Evolutionary conservation across 2,329 filamentous ascomycete genomes (phyloP), one percentile per base, ranked within the genome.

Genomic region (Microsporum audouinii): DNA sequence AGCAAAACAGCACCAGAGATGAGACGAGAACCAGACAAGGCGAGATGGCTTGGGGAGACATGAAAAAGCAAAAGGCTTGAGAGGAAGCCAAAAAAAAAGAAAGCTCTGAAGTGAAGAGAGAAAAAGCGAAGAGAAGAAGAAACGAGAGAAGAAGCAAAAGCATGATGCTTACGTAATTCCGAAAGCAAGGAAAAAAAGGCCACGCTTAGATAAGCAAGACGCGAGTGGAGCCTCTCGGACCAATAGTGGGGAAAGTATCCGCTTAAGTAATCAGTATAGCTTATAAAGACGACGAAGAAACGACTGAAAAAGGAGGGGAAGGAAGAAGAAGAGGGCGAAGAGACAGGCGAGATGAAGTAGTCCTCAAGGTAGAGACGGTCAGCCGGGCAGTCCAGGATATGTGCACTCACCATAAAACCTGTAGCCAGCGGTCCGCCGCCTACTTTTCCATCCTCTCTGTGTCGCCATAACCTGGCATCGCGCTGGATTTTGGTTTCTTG

Each of bases 1-100:
- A 62, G n/a, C 60, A 7, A 27, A 17, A 43, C 14, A 45, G 29
- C 14, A 41, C 29, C 23, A 47, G 17, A 36, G 34, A 34, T 56
- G 14, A 17, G 57, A 39, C 10, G n/a, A 36, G 33, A 12, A 49
- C 23, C 27, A 45, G 51, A 49, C 57, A 34, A 39, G 53, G 53
- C 53, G 36, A 39, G 27, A 31, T 57, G 60, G 12, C 29, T 38
- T 61, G 43, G 17, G n/a, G 56, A 43, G 38, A 33, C 31, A 31
- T 45, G 57, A 56, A 61, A 61, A 49, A 58, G 45, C 31, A 10
- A 23, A 23, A 57, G 55, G 17, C 33, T 27, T 23, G 27, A 38
- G 33, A 23, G 57, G 17, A 58, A 58, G 17, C 17, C 27, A 60
- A 60, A 8, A 57, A n/a, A 38, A 58, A 51, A 17, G 36, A 49